phyloP scores from a whole-genome alignment of 2,329 filamentous ascomycete species.

The Cytospora leucostoma region DNA sequence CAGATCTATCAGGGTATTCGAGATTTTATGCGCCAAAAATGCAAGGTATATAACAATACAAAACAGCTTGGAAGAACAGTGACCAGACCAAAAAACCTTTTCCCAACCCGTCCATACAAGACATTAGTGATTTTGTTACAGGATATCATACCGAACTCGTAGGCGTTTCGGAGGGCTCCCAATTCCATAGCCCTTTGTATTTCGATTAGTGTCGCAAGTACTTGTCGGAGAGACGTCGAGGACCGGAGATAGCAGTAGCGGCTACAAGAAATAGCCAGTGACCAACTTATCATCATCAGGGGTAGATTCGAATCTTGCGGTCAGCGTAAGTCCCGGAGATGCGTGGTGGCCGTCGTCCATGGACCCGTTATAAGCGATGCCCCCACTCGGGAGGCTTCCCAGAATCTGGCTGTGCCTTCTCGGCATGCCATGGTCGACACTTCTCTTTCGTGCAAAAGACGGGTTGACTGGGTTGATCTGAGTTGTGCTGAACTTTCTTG shows the following conservation, averaged over 20 bases:
- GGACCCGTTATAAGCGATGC: slow-evolving; percentile 13
- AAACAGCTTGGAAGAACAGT: slow-evolving; percentile 12
- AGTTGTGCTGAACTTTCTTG: slow-evolving; percentile 28
- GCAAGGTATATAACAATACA: slow-evolving; percentile 10
- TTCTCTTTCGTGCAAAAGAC: slow-evolving; percentile 23
- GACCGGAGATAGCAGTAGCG: background rate
- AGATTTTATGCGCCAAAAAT: slow-evolving; percentile 12
- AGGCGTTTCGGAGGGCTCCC: background rate
- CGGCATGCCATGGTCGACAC: slow-evolving; percentile 21
- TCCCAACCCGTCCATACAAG: slow-evolving; percentile 4
- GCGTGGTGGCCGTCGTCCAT: slow-evolving; percentile 14
- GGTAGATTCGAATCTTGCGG: slow-evolving; percentile 26
- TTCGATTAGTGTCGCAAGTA: background rate
- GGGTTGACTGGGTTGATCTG: slow-evolving; percentile 24
- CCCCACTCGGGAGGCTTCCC: slow-evolving; percentile 23
- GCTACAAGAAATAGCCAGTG: slow-evolving; percentile 24
- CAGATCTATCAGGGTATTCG: slow-evolving; percentile 26
- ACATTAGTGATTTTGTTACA: slow-evolving; percentile 5
- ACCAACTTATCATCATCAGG: slow-evolving; percentile 22
- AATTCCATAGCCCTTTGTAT: background rate
- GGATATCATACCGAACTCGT: background rate
- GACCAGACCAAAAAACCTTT: slow-evolving; percentile 18
- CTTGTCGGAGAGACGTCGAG: background rate
- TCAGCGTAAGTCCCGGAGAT: slow-evolving; percentile 23
- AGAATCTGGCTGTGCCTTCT: slow-evolving; percentile 25